Conservation (phyloP, 2,329 filamentous ascomycete species). For the Lachnellula cervina region DNA sequence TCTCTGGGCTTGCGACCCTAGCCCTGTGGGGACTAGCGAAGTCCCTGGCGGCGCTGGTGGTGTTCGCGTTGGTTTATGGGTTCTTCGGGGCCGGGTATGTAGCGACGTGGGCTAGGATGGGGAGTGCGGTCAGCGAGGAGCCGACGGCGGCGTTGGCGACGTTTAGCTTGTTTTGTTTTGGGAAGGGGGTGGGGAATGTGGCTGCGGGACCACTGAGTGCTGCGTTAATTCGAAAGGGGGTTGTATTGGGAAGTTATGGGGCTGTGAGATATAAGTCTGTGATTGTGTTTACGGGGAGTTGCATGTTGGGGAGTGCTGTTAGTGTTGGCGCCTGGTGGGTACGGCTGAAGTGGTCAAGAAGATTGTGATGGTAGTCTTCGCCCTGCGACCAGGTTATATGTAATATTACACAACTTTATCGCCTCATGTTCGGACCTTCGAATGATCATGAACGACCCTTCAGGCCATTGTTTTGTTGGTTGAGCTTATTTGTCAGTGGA, state of each 20-base stretch:
- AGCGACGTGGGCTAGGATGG: neutral
- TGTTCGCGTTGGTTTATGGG: constrained; percentile 45
- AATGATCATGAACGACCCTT: too few relatives aligned
- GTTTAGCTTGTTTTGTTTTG: neutral
- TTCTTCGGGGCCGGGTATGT: constrained; percentile 46
- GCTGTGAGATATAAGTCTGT: neutral
- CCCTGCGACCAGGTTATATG: neutral
- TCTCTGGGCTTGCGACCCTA: constrained; percentile 41
- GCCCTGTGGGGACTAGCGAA: constrained; percentile 46
- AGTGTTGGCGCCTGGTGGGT: neutral
- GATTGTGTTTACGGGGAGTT: neutral
- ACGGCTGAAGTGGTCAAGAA: neutral
- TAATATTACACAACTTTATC: too few relatives aligned
- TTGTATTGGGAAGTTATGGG: neutral
- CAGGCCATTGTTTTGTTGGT: too few relatives aligned
- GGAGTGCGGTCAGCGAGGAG: neutral
- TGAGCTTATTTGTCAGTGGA: too few relatives aligned
- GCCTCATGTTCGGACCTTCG: too few relatives aligned
- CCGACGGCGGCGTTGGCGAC: neutral
- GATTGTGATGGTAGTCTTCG: neutral
- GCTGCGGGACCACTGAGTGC: neutral
- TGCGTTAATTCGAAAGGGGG: neutral
- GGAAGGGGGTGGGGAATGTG: neutral
- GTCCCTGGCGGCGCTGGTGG: constrained; percentile 35
- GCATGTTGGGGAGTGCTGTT: neutral